These are phyloP conservation scores for Spathaspora hagerdaliae DNA, from an alignment of 805 yeast species.

Conservation along the genomic window DNA sequence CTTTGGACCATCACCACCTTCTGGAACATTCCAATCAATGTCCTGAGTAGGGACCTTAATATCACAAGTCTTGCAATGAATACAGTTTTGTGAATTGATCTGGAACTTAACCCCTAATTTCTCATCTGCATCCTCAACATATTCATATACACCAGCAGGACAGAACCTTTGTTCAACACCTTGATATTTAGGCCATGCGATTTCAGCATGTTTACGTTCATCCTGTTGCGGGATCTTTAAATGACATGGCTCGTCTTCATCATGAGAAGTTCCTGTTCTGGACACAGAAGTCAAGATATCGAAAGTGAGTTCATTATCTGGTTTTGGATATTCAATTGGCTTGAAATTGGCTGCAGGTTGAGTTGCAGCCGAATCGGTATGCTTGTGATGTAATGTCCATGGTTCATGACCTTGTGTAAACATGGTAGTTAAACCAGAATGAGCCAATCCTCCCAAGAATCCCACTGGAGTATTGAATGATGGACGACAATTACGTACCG, in stretches of 20 bases:
- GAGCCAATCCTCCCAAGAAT: constrained; percentile 72
- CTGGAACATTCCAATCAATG: constrained; percentile 95
- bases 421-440: constrained; percentile 81
- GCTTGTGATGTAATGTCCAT: constrained; percentile 74
- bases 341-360: constrained; percentile 58
- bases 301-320: constrained; percentile 89
- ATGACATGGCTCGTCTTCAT: constrained; percentile 91
- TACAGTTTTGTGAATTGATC: constrained; percentile 95
- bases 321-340: constrained; percentile 89
- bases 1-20: constrained; percentile 98
- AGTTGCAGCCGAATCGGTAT: constrained; percentile 72
- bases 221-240: constrained; percentile 63
- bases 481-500: constrained; percentile 89
- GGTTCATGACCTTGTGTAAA: constrained; percentile 77
- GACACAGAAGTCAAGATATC: constrained; percentile 93
- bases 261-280: constrained; percentile 94
- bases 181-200: constrained; percentile 68
- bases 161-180: constrained; percentile 93
- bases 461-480: constrained; percentile 80
- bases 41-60: constrained; percentile 95
- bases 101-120: constrained; percentile 74
- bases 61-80: constrained; percentile 98
- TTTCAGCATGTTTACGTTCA: constrained; percentile 59
- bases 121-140: constrained; percentile 60
- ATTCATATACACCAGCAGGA: constrained; percentile 98